Evolutionary conservation across 352 stramenopile species (phyloP).

Genomic region (Aphanomyces astaci): DNA sequence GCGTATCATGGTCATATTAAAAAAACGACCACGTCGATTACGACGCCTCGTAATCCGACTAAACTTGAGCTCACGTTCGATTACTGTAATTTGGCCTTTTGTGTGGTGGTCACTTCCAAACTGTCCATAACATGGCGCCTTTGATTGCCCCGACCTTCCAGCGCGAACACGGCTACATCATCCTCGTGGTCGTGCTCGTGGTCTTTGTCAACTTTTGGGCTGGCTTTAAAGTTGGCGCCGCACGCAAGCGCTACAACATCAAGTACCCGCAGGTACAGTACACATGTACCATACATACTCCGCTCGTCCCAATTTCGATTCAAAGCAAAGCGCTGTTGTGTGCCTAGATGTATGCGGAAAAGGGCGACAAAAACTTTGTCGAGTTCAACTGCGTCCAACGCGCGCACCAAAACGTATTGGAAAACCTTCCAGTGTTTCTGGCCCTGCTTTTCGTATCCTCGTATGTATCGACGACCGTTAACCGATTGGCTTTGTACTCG

Average conservation of each 20-base stretch:
- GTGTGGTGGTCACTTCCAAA: too few species aligned
- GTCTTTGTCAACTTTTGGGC: conserved; percentile 24
- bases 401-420: conserved; percentile 75
- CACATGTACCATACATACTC: background rate
- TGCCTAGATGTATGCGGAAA: conserved; percentile 48
- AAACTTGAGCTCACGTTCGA: too few species aligned
- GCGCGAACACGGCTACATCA: conserved; percentile 22
- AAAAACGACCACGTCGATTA: too few species aligned
- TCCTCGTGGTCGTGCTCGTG: conserved; percentile 11
- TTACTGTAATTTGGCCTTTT: too few species aligned
- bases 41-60: too few species aligned
- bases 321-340: background rate
- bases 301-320: background rate
- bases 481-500: background rate
- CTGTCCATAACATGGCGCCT: too few species aligned
- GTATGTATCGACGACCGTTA: conserved; percentile 30
- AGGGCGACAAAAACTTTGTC: conserved; percentile 51
- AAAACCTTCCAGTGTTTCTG: conserved; percentile 51
- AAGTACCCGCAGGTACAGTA: conserved; percentile 13
- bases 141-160: background rate
- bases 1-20: too few species aligned
- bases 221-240: conserved; percentile 18
- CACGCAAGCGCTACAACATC: conserved; percentile 20
- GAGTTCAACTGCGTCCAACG: conserved; percentile 82
- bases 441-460: conserved; percentile 43